A percentile compares a stretch with the other conserved stretches of the same genome.
phyloP scores from a whole-genome alignment of 768 basidiomycete genomes.

The Boletus patriciae region DNA sequence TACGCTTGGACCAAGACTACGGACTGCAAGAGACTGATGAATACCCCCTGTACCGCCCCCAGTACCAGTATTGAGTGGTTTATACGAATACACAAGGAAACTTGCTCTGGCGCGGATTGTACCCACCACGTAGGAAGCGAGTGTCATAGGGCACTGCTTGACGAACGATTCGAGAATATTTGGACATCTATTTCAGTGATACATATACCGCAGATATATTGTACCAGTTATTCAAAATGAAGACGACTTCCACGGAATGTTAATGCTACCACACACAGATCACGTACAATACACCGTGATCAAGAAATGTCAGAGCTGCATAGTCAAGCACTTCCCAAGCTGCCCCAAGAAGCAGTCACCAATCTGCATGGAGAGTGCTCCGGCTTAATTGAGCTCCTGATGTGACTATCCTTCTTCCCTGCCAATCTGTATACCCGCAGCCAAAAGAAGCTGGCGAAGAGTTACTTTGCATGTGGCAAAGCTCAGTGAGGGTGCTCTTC shows the following conservation, averaged over 20 bases:
- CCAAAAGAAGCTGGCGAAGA: constrained; percentile 46
- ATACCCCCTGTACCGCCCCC: constrained; percentile 37
- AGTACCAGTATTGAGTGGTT: constrained; percentile 25
- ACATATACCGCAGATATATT: background rate
- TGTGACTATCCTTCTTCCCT: constrained; percentile 40
- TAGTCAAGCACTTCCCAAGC: constrained; percentile 70
- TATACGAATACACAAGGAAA: background rate
- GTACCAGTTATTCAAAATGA: background rate
- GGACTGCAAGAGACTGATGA: constrained; percentile 23
- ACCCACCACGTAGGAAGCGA: background rate
- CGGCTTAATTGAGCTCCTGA: constrained; percentile 76
- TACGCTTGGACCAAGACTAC: constrained; percentile 36
- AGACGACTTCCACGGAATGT: too few relatives aligned
- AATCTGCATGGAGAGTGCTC: constrained; percentile 54
- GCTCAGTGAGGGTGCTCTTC: constrained; percentile 24
- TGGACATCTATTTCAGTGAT: background rate
- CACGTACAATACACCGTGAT: background rate
- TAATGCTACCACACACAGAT: too few relatives aligned
- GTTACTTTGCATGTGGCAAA: constrained; percentile 49
- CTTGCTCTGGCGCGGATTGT: background rate
- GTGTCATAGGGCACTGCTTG: background rate
- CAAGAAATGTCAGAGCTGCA: constrained; percentile 57
- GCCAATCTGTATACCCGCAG: constrained; percentile 53
- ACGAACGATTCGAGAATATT: background rate
- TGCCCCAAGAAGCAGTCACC: constrained; percentile 38